Evolutionary conservation across 2,329 filamentous ascomycete genomes (phyloP), one percentile per base, ranked within the genome.

Genomic region (Leptographium procerum): DNA sequence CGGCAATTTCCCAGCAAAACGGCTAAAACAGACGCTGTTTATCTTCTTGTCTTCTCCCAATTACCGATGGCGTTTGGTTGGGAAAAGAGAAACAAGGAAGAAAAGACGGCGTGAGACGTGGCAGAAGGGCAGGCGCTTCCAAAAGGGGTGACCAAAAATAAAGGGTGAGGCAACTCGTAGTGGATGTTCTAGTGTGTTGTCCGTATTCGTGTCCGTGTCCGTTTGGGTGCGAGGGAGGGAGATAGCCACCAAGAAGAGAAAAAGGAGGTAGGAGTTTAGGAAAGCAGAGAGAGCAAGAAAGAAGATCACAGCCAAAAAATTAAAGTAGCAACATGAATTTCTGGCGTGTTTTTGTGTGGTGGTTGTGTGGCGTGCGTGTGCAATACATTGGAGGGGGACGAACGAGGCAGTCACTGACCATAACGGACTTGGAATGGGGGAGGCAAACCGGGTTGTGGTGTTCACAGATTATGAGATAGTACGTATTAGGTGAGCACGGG

Each of bases 261-360:
- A 29, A 40, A 22, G 50, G 40, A 47, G 45, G 52, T 45, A n/a
- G 24, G 29, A 28, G 36, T 50, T 24, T 34, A 48, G 40, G 45
- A 56, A 56, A 50, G 50, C 40, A 45, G 45, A 53, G 22, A 56
- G 40, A 50, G 47, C 26, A 56, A 43, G 45, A 57, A 34, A 51
- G 50, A 58, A 22, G 36, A 60, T 33, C 57, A 36, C 43, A 48
- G 24, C 29, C 56, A 57, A 61, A 60, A 53, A 60, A 60, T 56
- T 56, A 58, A 55, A 34, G 26, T 22, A 57, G 47, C 45, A 60
- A 52, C 43, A 53, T 55, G 26, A 57, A 55, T 59, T 57, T 57
- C 60, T 56, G 57, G 60, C 55, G 60, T 59, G 60, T 59, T 54
- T 54, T 57, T 57, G 40, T 59, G 40, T 53, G 58, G 59, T 34